Evolutionary conservation across 2,329 filamentous ascomycete genomes (phyloP).

Genomic region (Fusarium verrucosum): DNA sequence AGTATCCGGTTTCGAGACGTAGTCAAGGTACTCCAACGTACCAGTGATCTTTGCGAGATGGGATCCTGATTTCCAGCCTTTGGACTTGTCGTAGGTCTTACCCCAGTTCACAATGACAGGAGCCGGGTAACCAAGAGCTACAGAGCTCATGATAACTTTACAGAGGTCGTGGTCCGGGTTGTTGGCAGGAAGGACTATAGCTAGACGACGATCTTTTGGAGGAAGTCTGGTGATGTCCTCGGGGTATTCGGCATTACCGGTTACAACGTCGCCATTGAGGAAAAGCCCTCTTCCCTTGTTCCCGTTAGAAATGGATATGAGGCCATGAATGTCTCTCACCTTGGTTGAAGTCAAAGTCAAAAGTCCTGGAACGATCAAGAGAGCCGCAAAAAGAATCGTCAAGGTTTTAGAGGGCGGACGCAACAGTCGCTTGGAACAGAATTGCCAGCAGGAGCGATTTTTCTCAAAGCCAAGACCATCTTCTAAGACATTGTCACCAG

Average conservation of each 20-base stretch:
- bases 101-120: constrained; percentile 45
- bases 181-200: constrained; percentile 31
- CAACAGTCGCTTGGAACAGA: neutral
- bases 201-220: constrained; percentile 22
- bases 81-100: constrained; percentile 16
- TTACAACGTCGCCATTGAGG: neutral
- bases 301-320: neutral
- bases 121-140: constrained; percentile 41
- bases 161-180: constrained; percentile 40
- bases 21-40: constrained; percentile 41
- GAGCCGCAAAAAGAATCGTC: rapidly evolving
- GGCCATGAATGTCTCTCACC: neutral
- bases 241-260: neutral
- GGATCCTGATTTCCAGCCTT: constrained; percentile 25
- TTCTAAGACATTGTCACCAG: neutral
- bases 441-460: rapidly evolving
- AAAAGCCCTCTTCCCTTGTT: neutral
- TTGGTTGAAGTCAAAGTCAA: neutral
- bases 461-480: neutral
- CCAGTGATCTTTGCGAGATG: constrained; percentile 45
- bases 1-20: neutral
- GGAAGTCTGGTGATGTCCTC: neutral
- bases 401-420: neutral
- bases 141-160: constrained; percentile 40
- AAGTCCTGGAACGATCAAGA: neutral